Base-by-base conservation (phyloP, 1,139 yeast genomes). In the Debaryomyces robertsiae region DNA sequence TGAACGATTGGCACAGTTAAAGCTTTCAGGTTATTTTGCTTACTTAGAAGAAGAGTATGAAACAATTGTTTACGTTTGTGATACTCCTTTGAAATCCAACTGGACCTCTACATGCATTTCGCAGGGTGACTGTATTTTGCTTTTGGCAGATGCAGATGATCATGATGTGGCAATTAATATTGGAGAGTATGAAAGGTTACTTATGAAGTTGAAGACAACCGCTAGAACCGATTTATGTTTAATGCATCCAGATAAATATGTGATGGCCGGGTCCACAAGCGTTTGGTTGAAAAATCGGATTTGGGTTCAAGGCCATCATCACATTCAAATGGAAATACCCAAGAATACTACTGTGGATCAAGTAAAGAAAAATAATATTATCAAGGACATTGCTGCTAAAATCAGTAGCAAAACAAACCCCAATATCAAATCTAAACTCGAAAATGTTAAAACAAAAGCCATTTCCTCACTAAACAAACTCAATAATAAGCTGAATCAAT, bases 271-370 rank as follows among this genome's bases (percentile, higher is more conserved):
- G 0, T 74, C 88, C 9, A 91, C 98, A 0, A 81, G 82, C 31
- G 71, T 75, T 37, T 93, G 98, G 98, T 70, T 93, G 38, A 85
- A 85, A 50, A 80, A 79, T 46, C 69, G 98, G 48, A 74, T 82
- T 2, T 93, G 98, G 98, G 90, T 93, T 3, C 89, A 88, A 50
- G 82, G 91, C 0, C 97, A 93, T 55, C 97, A 93, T 58, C 98
- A 93, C 60, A 79, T 93, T 22, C 95, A 83, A 51, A 75, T 79
- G 80, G 66, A 67, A 25, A 57, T 71, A 13, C 56, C 59, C 1
- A 49, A 57, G 10, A 53, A 52, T 3, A 38, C 54, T 6, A 48
- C 50, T 3, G 54, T 48, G 6, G 42, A 47, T 23, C 23, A 38
- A 13, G 27, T 49, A 27, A 53, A 56, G 36, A 56, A 54, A 35